These are phyloP conservation scores for Pseudoneurospora amorphoporcata DNA, from an alignment of 495 filamentous ascomycete genomes.

Conservation along the genomic window DNA sequence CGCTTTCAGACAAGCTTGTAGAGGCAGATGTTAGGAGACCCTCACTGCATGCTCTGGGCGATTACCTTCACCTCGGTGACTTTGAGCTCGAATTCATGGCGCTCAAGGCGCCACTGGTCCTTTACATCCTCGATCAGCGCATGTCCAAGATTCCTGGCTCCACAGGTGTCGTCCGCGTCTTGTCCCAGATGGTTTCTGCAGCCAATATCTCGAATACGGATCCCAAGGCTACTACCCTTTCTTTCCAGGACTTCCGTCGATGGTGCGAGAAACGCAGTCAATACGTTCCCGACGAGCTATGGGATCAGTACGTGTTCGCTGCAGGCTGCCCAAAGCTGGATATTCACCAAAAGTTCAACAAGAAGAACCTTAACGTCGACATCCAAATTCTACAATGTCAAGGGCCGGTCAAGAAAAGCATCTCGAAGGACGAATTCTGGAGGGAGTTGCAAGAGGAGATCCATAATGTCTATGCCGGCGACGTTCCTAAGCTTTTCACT, in stretches of 20 bases:
- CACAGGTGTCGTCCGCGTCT: slow-evolving; percentile 72
- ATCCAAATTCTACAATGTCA: slow-evolving; percentile 84
- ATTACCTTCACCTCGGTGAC: slow-evolving; percentile 65
- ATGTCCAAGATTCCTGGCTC: slow-evolving; percentile 79
- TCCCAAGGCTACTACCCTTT: slow-evolving; percentile 59
- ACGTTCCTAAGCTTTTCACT: slow-evolving; percentile 69
- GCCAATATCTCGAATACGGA: slow-evolving; percentile 67
- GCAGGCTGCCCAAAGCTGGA: slow-evolving; percentile 81
- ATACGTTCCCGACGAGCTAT: slow-evolving; percentile 74
- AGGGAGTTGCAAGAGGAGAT: slow-evolving; percentile 72
- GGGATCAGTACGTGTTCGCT: slow-evolving; percentile 83
- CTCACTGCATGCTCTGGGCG: slow-evolving; percentile 70
- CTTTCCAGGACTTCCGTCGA: slow-evolving; percentile 62
- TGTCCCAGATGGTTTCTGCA: slow-evolving; percentile 68
- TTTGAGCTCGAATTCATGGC: slow-evolving; percentile 81
- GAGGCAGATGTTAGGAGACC: slow-evolving; percentile 75
- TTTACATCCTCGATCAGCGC: slow-evolving; percentile 87
- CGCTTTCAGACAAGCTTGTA: slow-evolving; percentile 67
- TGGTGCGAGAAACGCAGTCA: slow-evolving; percentile 81
- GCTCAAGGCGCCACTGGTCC: slow-evolving; percentile 81
- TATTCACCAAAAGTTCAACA: slow-evolving; percentile 85
- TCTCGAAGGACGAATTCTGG: slow-evolving; percentile 61
- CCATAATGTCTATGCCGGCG: slow-evolving; percentile 56
- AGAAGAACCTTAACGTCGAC: slow-evolving; percentile 92
- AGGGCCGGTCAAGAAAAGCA: slow-evolving; percentile 28